Conservation (phyloP, 345 rosid genomes). For the Adansonia digitata region DNA sequence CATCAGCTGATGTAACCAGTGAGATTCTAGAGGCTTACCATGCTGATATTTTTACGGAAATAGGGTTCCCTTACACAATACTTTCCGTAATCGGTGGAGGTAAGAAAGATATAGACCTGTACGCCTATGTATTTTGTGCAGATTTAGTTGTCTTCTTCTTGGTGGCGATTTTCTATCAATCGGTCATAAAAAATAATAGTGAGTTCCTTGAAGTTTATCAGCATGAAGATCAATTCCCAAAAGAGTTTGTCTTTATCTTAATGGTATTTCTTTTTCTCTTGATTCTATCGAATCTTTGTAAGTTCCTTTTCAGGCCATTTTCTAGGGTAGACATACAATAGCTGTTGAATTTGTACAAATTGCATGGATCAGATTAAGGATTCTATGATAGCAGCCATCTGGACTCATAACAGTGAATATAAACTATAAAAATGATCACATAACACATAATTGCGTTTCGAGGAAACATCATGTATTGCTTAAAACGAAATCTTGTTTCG, state of each 20-base stretch:
- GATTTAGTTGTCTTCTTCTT: conserved; percentile 84
- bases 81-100: conserved; percentile 91
- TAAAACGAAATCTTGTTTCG: not conserved
- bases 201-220: conserved; percentile 92
- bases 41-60: conserved; percentile 54
- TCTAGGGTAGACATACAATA: not conserved
- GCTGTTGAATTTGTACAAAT: not conserved
- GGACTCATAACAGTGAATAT: not conserved
- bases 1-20: conserved; percentile 81
- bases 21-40: conserved; percentile 66
- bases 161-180: conserved; percentile 80
- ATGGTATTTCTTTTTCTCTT: conserved; percentile 49
- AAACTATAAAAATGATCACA: not conserved
- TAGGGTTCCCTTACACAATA: conserved; percentile 61
- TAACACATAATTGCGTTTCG: too few relatives aligned
- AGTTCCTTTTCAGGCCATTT: not conserved
- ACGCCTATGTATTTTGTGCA: conserved; percentile 89
- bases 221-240: conserved; percentile 95
- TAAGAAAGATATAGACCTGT: conserved; percentile 83
- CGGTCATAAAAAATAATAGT: conserved; percentile 81
- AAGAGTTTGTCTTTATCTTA: conserved; percentile 69
- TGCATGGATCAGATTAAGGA: not conserved
- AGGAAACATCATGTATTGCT: not conserved
- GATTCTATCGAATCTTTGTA: not conserved
- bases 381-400: not conserved